A percentile compares a stretch with the other conserved stretches of the same genome.
phyloP scores from a whole-genome alignment of 768 basidiomycete species.

The Leccinum subgranulosum region DNA sequence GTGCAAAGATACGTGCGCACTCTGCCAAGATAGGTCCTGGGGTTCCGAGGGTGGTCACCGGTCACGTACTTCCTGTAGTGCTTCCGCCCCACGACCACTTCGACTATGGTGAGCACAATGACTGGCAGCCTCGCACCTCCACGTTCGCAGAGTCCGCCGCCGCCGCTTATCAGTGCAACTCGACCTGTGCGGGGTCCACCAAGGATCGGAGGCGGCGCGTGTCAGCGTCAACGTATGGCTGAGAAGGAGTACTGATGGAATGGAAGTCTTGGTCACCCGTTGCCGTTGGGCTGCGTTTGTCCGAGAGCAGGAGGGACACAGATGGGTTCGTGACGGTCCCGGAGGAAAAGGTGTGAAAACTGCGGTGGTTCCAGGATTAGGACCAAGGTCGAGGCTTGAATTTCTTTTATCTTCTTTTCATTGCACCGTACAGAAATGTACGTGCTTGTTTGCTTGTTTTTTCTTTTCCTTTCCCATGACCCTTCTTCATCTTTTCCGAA shows the following conservation, averaged over 20 bases:
- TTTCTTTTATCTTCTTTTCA: no score
- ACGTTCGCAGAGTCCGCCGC: slow-evolving; percentile 56
- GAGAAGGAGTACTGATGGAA: background rate
- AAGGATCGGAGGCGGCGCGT: slow-evolving; percentile 38
- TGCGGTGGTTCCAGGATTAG: no score
- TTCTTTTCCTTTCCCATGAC: no score
- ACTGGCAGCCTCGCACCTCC: slow-evolving; percentile 31
- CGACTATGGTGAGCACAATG: background rate
- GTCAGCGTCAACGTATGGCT: slow-evolving; percentile 47
- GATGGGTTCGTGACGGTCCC: no score
- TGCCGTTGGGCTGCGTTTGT: background rate
- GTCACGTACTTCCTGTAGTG: slow-evolving; percentile 18
- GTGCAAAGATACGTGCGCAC: slow-evolving; percentile 35
- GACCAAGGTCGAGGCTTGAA: no score
- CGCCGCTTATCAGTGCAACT: slow-evolving; percentile 14
- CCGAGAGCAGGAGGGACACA: no score
- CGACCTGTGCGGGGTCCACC: background rate
- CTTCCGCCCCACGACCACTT: slow-evolving; percentile 8
- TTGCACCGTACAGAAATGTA: no score
- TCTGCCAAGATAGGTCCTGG: slow-evolving; percentile 20
- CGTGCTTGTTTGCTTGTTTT: no score
- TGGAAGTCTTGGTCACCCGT: slow-evolving; percentile 9
- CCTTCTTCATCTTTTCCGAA: no score
- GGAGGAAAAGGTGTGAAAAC: no score
- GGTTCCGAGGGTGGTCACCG: slow-evolving; percentile 18